Conservation (phyloP, 352 stramenopile genomes). For the Pythium brassicae region DNA sequence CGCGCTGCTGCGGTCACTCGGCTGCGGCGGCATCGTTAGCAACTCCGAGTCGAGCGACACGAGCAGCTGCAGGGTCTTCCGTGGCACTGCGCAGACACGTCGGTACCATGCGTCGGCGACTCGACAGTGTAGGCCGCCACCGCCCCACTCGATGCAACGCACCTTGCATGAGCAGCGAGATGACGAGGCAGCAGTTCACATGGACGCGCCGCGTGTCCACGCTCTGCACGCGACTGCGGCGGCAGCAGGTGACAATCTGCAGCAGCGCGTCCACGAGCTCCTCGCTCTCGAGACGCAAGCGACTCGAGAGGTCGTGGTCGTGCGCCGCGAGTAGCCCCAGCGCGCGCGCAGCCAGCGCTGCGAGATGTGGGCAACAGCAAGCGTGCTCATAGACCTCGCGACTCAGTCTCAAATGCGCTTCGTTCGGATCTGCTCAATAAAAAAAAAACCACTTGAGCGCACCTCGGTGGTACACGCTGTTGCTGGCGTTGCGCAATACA, state of each 20-base stretch:
- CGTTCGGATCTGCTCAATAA: too few species aligned
- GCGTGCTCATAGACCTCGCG: too few species aligned
- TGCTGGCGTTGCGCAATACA: slow-evolving; percentile 57
- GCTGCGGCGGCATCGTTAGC: slow-evolving; percentile 43
- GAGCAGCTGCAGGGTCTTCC: slow-evolving; percentile 35
- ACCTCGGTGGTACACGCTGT: slow-evolving; percentile 63
- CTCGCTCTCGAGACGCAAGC: slow-evolving; percentile 55
- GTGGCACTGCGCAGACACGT: slow-evolving; percentile 12
- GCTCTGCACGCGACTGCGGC: slow-evolving; percentile 37
- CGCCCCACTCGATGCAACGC: too few species aligned
- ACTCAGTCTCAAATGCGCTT: too few species aligned
- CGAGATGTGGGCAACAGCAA: neutral
- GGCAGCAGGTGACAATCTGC: slow-evolving; percentile 62
- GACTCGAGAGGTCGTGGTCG: slow-evolving; percentile 26
- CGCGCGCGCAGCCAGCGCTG: slow-evolving; percentile 56
- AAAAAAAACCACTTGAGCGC: too few species aligned
- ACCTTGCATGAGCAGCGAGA: slow-evolving; percentile 81
- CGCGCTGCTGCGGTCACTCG: slow-evolving; percentile 34
- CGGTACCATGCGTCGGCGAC: too few species aligned
- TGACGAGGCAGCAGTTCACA: slow-evolving; percentile 82
- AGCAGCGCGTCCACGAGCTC: slow-evolving; percentile 71
- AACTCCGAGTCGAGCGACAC: slow-evolving; percentile 70
- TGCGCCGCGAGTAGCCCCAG: slow-evolving; percentile 60
- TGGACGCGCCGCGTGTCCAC: slow-evolving; percentile 61
- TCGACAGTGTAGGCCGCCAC: too few species aligned